Percentiles rank a stretch among this genome's conserved stretches.
Conservation (phyloP, 208 protist genomes). For the Willaertia magna region DNA sequence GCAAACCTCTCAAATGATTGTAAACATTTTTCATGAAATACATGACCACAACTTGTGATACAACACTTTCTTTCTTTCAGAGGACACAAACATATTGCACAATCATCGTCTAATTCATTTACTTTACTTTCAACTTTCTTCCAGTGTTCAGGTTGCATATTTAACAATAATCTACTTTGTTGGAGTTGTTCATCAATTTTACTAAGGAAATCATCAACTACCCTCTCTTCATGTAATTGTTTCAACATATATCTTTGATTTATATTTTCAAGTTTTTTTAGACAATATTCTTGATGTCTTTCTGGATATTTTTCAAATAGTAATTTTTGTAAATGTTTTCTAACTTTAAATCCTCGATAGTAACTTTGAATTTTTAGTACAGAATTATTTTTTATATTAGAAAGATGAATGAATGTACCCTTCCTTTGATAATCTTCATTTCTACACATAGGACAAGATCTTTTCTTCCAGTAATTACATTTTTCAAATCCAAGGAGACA, state of each 20-base stretch:
- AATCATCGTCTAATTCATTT: background rate
- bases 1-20: background rate
- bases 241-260: background rate
- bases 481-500: background rate
- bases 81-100: background rate
- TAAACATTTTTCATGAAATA: background rate
- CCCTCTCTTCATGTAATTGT: background rate
- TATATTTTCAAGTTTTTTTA: background rate
- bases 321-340: background rate
- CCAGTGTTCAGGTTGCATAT: background rate
- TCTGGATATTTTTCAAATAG: background rate
- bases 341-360: background rate
- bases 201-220: background rate
- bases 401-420: background rate
- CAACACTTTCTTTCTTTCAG: background rate
- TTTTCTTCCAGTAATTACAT: background rate
- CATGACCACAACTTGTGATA: background rate
- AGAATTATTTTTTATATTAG: background rate
- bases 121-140: background rate
- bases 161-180: background rate
- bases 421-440: background rate
- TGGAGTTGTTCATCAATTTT: background rate
- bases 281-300: background rate
- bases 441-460: background rate
- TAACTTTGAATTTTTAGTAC: background rate